A percentile compares a stretch with the other conserved stretches of the same genome.
phyloP scores from a whole-genome alignment of 495 filamentous ascomycete genomes.

The Copromyces sp. region DNA sequence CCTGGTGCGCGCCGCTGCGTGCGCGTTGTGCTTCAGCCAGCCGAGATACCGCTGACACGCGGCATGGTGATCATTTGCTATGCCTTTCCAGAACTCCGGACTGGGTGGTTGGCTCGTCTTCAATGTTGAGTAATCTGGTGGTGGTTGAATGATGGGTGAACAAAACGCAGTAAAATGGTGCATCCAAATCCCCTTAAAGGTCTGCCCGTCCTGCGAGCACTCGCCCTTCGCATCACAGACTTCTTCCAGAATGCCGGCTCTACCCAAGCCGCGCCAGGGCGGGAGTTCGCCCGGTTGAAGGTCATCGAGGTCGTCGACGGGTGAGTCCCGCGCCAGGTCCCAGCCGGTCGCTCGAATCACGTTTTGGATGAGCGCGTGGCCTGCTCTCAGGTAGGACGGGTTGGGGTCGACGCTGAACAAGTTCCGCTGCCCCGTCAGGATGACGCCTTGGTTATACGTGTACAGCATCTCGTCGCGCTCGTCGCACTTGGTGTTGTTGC shows the following conservation, averaged over 20 bases:
- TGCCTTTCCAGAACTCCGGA: conserved; percentile 6
- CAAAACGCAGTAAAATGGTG: conserved; percentile 82
- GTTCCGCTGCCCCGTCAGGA: conserved; percentile 76
- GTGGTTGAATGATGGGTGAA: conserved; percentile 27
- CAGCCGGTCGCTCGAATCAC: conserved; percentile 74
- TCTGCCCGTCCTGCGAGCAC: conserved; percentile 81
- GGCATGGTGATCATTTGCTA: conserved; percentile 36
- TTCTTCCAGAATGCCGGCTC: conserved; percentile 76
- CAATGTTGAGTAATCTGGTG: background rate
- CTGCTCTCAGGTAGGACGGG: conserved; percentile 60
- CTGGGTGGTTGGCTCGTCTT: background rate
- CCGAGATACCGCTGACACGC: conserved; percentile 54
- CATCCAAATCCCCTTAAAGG: conserved; percentile 94
- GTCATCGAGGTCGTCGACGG: conserved; percentile 21
- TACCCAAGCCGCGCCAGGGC: conserved; percentile 65
- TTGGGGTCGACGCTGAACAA: conserved; percentile 67
- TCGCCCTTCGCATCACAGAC: conserved; percentile 62
- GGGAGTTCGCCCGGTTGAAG: conserved; percentile 19
- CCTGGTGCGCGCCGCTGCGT: conserved; percentile 60
- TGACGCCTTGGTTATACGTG: conserved; percentile 91
- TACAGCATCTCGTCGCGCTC: conserved; percentile 78
- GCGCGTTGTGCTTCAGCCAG: conserved; percentile 72
- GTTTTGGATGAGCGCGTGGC: conserved; percentile 59
- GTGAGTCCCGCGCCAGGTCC: conserved; percentile 27
- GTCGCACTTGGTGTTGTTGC: conserved; percentile 58